Evolutionary conservation across 139 green algal species (phyloP).

Genomic region (Ostreobium quekettii): DNA sequence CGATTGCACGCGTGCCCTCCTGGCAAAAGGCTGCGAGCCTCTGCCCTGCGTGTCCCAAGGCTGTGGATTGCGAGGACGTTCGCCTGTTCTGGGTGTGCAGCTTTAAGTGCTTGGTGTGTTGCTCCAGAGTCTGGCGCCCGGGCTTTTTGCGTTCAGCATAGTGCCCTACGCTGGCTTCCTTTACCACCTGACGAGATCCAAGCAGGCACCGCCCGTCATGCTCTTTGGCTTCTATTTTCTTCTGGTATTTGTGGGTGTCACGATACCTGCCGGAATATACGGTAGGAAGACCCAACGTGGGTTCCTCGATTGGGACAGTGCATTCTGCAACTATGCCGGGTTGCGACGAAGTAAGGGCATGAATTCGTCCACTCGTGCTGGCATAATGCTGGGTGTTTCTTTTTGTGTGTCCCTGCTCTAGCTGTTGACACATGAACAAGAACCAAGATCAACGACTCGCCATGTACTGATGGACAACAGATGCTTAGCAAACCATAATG

Average conservation of each 20-base stretch:
- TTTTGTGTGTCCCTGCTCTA: not conserved
- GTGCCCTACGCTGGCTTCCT: slow-evolving; percentile 93
- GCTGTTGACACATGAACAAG: not conserved
- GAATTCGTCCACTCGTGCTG: too few species aligned
- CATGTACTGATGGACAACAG: not conserved
- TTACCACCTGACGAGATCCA: slow-evolving; percentile 63
- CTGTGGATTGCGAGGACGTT: too few species aligned
- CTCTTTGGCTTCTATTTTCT: slow-evolving; percentile 95
- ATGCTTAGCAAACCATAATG: too few species aligned
- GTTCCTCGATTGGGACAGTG: too few species aligned
- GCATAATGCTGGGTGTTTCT: slow-evolving; percentile 15
- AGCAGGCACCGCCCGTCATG: slow-evolving; percentile 43
- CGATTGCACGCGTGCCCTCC: too few species aligned
- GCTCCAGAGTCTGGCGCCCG: slow-evolving; percentile 43
- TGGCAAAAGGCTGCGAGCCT: too few species aligned
- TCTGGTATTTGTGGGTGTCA: slow-evolving; percentile 88
- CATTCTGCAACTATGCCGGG: too few species aligned
- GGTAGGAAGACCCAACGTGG: slow-evolving; percentile 37
- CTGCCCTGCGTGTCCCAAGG: too few species aligned
- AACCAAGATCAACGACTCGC: not conserved
- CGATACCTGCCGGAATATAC: slow-evolving; percentile 88
- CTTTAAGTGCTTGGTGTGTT: not conserved
- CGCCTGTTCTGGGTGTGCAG: not conserved
- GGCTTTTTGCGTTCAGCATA: slow-evolving; percentile 79
- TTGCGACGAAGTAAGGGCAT: too few species aligned